phyloP scores from a whole-genome alignment of 2,329 filamentous ascomycete genomes.

The Aspergillus clavatus region DNA sequence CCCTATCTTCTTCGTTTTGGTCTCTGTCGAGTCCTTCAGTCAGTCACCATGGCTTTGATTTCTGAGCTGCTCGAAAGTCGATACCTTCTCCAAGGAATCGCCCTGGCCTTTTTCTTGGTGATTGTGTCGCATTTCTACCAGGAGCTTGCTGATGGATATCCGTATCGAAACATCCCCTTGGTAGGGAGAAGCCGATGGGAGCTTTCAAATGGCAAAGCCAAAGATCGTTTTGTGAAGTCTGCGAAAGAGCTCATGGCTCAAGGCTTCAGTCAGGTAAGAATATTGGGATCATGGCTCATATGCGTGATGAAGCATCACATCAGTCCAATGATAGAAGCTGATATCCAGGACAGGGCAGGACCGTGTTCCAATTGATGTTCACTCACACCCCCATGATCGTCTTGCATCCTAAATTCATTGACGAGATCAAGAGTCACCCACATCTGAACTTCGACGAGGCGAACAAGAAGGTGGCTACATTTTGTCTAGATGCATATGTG shows the following conservation, averaged over 20 bases:
- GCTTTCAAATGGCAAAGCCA: constrained; percentile 29
- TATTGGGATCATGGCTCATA: neutral
- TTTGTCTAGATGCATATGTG: neutral
- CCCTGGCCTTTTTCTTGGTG: constrained; percentile 16
- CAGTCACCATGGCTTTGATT: constrained; percentile 21
- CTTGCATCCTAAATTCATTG: constrained; percentile 27
- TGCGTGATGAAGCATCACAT: too few relatives aligned
- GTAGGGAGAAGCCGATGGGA: constrained; percentile 27
- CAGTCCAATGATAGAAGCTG: neutral
- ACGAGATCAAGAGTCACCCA: constrained; percentile 32
- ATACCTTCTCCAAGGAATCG: constrained; percentile 19
- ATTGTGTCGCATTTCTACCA: constrained; percentile 21
- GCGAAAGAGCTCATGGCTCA: constrained; percentile 22
- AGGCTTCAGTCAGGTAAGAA: constrained; percentile 25
- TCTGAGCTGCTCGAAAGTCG: constrained; percentile 19
- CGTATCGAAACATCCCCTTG: constrained; percentile 23
- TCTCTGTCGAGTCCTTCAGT: neutral
- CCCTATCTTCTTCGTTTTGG: neutral
- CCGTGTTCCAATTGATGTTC: constrained; percentile 27
- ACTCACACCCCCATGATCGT: constrained; percentile 21
- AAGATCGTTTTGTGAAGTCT: constrained; percentile 21
- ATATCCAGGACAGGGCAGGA: constrained; percentile 15
- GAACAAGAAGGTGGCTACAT: constrained; percentile 15
- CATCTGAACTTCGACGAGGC: constrained; percentile 24
- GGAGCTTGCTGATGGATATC: constrained; percentile 25